Percentiles rank a stretch among this genome's conserved stretches.
phyloP scores from a whole-genome alignment of 306 rosid genomes.

The Cajanus cajan region DNA sequence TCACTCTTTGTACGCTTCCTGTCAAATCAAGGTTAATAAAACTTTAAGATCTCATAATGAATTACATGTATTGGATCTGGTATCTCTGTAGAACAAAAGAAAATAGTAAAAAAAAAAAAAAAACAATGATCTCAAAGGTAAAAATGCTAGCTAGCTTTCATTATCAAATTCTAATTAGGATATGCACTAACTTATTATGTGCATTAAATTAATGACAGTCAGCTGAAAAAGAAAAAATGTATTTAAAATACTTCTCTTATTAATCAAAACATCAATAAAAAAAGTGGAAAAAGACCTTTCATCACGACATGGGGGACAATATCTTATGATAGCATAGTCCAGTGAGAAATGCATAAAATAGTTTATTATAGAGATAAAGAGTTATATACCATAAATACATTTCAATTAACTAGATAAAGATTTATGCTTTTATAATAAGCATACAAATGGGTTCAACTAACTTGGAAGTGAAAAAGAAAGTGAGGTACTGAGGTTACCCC shows the following conservation, averaged over 20 bases:
- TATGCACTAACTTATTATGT: neutral
- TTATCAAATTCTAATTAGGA: slow-evolving; percentile 25
- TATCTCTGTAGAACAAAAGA: slow-evolving; percentile 47
- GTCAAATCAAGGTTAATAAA: too few species aligned
- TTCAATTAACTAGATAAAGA: slow-evolving; percentile 4
- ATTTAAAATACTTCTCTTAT: slow-evolving; percentile 4
- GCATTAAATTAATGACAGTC: slow-evolving; percentile 5
- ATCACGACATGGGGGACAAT: slow-evolving; percentile 11
- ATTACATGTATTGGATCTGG: too few species aligned
- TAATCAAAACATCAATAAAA: slow-evolving; percentile 32
- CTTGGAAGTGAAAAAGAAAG: slow-evolving; percentile 24
- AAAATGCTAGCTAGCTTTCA: neutral
- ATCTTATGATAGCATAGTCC: neutral
- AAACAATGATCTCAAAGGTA: neutral
- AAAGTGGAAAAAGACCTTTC: slow-evolving; percentile 18
- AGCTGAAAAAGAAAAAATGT: neutral
- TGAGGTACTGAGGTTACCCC: slow-evolving; percentile 4
- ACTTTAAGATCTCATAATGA: too few species aligned
- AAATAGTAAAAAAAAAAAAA: slow-evolving; percentile 1
- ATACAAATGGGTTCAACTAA: slow-evolving; percentile 20
- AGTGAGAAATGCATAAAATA: neutral
- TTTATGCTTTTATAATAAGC: slow-evolving; percentile 12
- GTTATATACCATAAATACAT: neutral
- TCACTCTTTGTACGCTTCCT: too few species aligned
- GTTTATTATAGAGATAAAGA: neutral